Base-by-base conservation (phyloP, 176 grass and related monocot genomes). In the Zea luxurians region DNA sequence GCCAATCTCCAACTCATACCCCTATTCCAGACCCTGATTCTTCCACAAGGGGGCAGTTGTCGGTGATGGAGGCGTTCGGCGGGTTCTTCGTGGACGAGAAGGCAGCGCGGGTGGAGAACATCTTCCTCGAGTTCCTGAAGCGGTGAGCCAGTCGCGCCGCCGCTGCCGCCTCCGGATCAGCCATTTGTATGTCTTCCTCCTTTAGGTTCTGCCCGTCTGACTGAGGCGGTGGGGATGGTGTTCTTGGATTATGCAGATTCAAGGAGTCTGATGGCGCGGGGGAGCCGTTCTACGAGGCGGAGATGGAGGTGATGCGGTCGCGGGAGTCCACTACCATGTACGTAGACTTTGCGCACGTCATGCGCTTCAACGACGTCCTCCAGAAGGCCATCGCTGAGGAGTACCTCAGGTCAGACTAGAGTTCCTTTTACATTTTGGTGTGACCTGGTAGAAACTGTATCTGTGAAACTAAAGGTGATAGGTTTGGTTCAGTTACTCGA, bases 121-220 rank as follows among this genome's bases (percentile, higher is more conserved):
- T 99, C 85, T 99, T 99, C 88, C 83, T 99, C 59, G 96, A 99
- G 81, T 95, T 99, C 77, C 96, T 99, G 58, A 94, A 90, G 75
- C 85, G 96, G 92, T 99, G 62, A 70, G 66, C 21, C 20, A 0
- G 17, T 13, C 73, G 48, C 49, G 43, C 82, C 64, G 52, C 40
- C 8, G 27, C 27, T 27, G 27, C 27, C 27, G 27, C 27, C 27
- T 27, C 40, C 16, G 53, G 46, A 5, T 63, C 47, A 20, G 15
- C 70, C 44, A 36, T 67, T 78, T 70, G 27, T 61, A 79, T 73
- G 21, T n/a, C 46, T 2, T 79, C 43, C 71, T 59, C 6, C 13
- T 2, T 64, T 18, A 13, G 15, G 20, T 27, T 27, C 27, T 27
- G 27, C 45, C 20, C 43, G 1, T 68, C 47, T 68, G 16, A 15